Base-by-base conservation (phyloP, 495 filamentous ascomycete genomes). In the Apiosordaria backusii region DNA sequence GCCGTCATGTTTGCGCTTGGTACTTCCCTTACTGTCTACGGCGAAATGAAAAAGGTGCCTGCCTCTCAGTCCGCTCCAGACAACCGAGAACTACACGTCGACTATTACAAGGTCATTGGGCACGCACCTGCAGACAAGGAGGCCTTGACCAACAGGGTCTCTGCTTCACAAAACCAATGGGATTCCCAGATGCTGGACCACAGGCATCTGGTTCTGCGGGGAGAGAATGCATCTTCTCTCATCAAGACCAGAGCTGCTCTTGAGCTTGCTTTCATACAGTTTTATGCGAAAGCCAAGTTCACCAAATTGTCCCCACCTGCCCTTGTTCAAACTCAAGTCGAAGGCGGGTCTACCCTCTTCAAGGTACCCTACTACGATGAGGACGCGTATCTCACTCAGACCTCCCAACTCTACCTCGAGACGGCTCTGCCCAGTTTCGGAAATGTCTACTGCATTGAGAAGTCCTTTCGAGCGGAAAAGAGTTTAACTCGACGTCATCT, bases 251-350 rank as follows among this genome's bases (percentile, higher is more conserved):
- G 94, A 29, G 88, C 92, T 35, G 89, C 89, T 3, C 86, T 94
- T 21, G 86, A 97, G 68, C 84, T 87, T 63, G 93, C 93, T 2
- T 98, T 98, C 81, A 83, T 88, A 70, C 84, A 88, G 73, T 84
- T 87, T 57, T 98, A 94, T 77, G 88, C 89, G 70, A 89, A 93
- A n/a, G n/a, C n/a, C n/a, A n/a, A n/a, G n/a, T 84, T 95, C 75
- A 82, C 84, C 58, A 94, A 98, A 78, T 93, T 99, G 57, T 90
- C 89, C 50, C 95, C 95, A 2, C 95, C 95, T 7, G 93, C 92
- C 57, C 91, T 99, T 80, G 96, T 98, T n/a, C 95, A 99, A 78
- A 98, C 95, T 5, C 93, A 97, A 78, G 95, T 97, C 65, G 95
- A 99, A 81, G 95, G 95, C 67, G 95, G 95, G 59, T 88, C 89